Conservation (phyloP, 2,329 filamentous ascomycete genomes). For the Cladophialophora immunda region DNA sequence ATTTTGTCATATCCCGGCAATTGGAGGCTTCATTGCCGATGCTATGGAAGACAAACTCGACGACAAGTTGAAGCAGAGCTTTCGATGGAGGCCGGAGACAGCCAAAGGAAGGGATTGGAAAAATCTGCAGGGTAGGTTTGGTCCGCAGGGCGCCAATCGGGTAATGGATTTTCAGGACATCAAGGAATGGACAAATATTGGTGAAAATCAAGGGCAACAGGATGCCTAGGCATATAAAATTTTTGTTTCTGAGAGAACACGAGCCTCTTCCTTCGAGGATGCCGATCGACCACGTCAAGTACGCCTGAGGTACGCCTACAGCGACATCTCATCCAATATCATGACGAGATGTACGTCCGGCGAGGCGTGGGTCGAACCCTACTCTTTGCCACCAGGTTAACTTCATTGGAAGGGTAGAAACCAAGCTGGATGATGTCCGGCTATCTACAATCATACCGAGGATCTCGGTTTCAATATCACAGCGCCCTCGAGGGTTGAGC, state of each 20-base stretch:
- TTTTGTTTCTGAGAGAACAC: background rate
- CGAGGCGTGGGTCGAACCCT: background rate
- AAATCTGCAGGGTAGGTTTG: slow-evolving; percentile 59
- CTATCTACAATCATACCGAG: background rate
- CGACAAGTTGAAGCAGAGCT: slow-evolving; percentile 51
- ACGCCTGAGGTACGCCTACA: background rate
- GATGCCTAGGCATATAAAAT: background rate
- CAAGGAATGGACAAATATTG: slow-evolving; percentile 49
- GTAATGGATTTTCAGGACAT: slow-evolving; percentile 60
- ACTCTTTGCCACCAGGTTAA: background rate
- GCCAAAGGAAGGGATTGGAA: slow-evolving; percentile 57
- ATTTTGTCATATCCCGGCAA: slow-evolving; percentile 62
- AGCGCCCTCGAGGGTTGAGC: background rate
- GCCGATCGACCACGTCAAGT: background rate
- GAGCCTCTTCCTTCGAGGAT: background rate
- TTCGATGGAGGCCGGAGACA: slow-evolving; percentile 63
- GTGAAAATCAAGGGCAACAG: background rate
- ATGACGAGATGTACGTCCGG: background rate
- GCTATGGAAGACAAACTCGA: slow-evolving; percentile 57
- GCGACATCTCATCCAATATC: too few relatives aligned
- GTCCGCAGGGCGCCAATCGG: slow-evolving; percentile 51
- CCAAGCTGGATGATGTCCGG: background rate
- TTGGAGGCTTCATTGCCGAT: slow-evolving; percentile 61
- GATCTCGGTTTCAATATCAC: background rate
- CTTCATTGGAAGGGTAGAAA: background rate